Conservation (phyloP, 202 grass and related monocot species). For the Panicum virgatum region DNA sequence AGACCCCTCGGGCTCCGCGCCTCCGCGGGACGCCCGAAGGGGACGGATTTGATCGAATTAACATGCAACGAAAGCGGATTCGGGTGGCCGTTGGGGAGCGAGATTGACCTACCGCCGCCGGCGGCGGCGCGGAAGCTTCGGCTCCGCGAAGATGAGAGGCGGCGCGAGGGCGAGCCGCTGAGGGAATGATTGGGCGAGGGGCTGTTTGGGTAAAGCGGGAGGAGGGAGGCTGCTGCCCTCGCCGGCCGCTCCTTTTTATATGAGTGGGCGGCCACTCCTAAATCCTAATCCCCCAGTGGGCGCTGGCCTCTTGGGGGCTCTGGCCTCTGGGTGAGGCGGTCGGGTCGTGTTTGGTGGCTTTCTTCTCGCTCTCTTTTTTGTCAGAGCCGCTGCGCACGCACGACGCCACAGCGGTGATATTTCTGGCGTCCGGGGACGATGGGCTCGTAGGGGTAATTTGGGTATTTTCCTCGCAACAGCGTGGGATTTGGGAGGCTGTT, state of each 20-base stretch:
- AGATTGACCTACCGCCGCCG: slow-evolving; percentile 41
- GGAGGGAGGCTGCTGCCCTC: neutral
- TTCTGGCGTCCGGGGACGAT: neutral
- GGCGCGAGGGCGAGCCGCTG: slow-evolving; percentile 39
- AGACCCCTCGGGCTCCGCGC: neutral
- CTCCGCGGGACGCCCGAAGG: neutral
- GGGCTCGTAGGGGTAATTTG: slow-evolving; percentile 19
- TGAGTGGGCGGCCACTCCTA: slow-evolving; percentile 1
- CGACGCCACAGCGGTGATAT: slow-evolving; percentile 15
- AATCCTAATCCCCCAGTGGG: slow-evolving; percentile 2
- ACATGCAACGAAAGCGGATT: neutral
- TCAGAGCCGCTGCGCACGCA: slow-evolving; percentile 1
- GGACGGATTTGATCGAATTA: neutral
- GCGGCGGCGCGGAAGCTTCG: slow-evolving; percentile 46
- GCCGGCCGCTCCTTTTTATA: slow-evolving; percentile 52
- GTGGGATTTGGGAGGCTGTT: neutral
- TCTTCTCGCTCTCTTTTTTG: too few species aligned
- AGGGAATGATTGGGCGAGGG: slow-evolving; percentile 46
- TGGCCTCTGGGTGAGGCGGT: slow-evolving; percentile 23
- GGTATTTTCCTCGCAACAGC: neutral
- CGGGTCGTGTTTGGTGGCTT: neutral
- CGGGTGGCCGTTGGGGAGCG: neutral
- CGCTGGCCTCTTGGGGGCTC: slow-evolving; percentile 9
- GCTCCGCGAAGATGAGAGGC: slow-evolving; percentile 38
- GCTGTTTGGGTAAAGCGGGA: slow-evolving; percentile 36